Evolutionary conservation across 306 rosid species (phyloP).

Genomic region (Rosa lucieae): DNA sequence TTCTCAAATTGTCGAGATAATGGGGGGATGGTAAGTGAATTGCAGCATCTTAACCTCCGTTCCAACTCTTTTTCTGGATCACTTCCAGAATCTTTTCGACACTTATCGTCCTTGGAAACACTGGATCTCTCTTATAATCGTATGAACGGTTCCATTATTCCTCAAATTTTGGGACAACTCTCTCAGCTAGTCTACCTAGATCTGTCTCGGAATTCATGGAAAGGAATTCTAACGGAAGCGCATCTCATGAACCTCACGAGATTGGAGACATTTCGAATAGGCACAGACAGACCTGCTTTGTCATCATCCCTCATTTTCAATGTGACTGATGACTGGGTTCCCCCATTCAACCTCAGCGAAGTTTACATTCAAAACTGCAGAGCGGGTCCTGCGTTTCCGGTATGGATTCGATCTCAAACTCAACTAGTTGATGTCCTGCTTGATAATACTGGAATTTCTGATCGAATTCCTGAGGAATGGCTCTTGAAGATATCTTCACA

Average conservation of each 20-base stretch:
- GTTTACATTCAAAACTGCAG: not conserved
- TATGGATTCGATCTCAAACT: constrained; percentile 28
- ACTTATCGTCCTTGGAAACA: no score
- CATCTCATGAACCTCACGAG: not conserved
- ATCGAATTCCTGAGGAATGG: constrained; percentile 20
- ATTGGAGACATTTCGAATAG: not conserved
- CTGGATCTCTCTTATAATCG: no score
- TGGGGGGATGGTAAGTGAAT: no score
- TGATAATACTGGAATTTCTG: constrained; percentile 14
- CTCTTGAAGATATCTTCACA: constrained; percentile 9
- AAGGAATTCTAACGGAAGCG: not conserved
- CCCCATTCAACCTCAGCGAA: not conserved
- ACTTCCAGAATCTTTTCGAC: no score
- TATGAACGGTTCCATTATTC: no score
- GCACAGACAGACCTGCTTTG: not conserved
- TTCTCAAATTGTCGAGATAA: no score
- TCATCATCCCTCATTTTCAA: not conserved
- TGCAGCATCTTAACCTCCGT: no score
- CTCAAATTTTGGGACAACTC: no score
- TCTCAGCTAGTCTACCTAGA: no score
- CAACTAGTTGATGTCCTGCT: not conserved
- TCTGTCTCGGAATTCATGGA: no score
- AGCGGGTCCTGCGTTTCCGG: constrained; percentile 21
- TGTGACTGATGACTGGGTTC: not conserved
- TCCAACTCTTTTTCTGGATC: no score